phyloP scores from a whole-genome alignment of 352 stramenopile species.

The Globisporangium paddicum region DNA sequence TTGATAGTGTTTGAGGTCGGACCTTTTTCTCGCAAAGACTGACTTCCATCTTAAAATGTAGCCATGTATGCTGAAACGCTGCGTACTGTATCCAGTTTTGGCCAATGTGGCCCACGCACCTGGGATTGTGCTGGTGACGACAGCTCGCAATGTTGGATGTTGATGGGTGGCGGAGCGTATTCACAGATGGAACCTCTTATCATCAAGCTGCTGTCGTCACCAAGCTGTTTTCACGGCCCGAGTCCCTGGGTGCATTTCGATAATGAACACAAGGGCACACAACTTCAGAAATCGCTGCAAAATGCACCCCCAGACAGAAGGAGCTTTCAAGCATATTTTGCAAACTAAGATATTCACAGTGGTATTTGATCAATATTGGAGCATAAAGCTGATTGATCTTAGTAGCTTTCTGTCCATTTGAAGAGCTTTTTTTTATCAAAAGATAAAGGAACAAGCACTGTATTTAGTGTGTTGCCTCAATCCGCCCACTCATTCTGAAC shows the following conservation, averaged over 20 bases:
- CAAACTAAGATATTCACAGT: background rate
- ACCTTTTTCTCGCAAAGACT: no score
- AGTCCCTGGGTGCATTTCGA: background rate
- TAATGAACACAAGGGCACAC: background rate
- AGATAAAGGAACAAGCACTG: no score
- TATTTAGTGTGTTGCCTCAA: background rate
- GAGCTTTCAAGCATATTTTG: background rate
- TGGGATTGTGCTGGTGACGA: slow-evolving; percentile 3
- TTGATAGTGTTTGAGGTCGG: background rate
- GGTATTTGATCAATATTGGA: no score
- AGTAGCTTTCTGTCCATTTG: no score
- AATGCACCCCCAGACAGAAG: no score
- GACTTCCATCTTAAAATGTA: background rate
- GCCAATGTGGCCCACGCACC: background rate
- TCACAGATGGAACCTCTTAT: background rate
- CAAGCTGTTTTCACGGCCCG: no score
- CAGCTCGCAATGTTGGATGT: background rate
- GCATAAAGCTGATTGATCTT: no score
- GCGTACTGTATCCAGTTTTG: background rate
- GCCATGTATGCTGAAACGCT: background rate
- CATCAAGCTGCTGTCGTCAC: background rate
- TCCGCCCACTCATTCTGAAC: background rate
- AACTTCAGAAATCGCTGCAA: background rate
- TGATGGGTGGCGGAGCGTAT: background rate
- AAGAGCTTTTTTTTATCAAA: no score